These are phyloP conservation scores for Candida smagusa DNA, from an alignment of 1,139 yeast genomes.

Conservation along the genomic window DNA sequence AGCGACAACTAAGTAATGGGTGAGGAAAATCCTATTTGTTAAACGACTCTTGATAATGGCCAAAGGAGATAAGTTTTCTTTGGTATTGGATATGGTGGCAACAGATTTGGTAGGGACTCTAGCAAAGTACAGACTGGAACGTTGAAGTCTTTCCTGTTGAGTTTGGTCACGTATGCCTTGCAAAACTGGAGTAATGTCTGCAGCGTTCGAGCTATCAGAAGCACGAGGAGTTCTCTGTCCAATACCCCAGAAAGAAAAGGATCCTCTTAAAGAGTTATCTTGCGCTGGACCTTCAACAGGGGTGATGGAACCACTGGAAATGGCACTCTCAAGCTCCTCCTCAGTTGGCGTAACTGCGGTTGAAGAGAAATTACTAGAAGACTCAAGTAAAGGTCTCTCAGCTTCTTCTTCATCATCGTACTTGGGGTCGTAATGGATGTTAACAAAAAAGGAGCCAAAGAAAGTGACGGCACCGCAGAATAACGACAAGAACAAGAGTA, in stretches of 20 bases:
- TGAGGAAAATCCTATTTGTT: conserved; percentile 25
- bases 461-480: conserved; percentile 38
- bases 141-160: conserved; percentile 2
- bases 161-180: conserved; percentile 13
- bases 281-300: conserved; percentile 1
- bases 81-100: background rate
- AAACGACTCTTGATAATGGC: conserved; percentile 24
- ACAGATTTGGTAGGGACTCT: conserved; percentile 1
- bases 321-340: conserved; percentile 4
- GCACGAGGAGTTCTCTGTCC: conserved; percentile 27
- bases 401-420: conserved; percentile 13
- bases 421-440: conserved; percentile 24
- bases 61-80: conserved; percentile 17
- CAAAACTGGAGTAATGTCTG: conserved; percentile 14
- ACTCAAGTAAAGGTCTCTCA: background rate
- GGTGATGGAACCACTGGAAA: background rate
- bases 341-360: background rate
- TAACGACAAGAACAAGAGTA: conserved; percentile 34
- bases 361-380: background rate
- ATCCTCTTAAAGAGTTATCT: conserved; percentile 24
- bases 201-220: conserved; percentile 16
- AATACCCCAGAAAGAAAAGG: conserved; percentile 40
- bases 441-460: conserved; percentile 37
- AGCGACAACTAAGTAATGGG: conserved; percentile 35
- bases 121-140: conserved; percentile 1